Evolutionary conservation across 1,139 yeast species (phyloP), one percentile per base, ranked within the genome.

Genomic region (Lodderomyces parapsilosis): DNA sequence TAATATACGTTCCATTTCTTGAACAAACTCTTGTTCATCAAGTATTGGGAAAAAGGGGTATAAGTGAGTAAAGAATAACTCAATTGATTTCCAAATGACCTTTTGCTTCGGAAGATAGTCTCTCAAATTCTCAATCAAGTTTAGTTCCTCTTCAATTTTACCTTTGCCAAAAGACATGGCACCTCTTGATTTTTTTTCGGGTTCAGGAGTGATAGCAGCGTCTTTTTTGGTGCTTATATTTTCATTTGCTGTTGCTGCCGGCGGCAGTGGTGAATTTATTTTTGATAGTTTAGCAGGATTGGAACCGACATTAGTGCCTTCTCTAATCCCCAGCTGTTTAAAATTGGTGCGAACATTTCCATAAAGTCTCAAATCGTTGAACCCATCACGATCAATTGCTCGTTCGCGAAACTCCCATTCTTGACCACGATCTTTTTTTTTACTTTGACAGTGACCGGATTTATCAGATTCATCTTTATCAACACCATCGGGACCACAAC

Each of bases 31-130:
- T 1, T 36, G 49, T 42, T 70, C 71, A 42, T 70, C 74, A 20
- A 70, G 37, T 36, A 60, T 62, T 10, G 76, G 74, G 58, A 65
- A 55, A 44, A 60, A 68, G 6, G 73, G 68, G 46, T 68, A 70
- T 6, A 69, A 43, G 33, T 54, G 50, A 4, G 43, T 38, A 49
- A 71, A 71, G 47, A 58, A 71, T 11, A 62, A 54, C 30, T 56
- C 46, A 14, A 70, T 47, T 30, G 68, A 58, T 25, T 51, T 56
- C 73, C 71, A 66, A 10, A 66, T 50, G 3, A 63, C 66, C 44
- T 53, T 58, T 41, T 57, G 58, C 11, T 58, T 58, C 1, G 76
- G 76, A 14, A 71, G 49, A 18, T 62, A 57, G 24, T 60, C 49
- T 35, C 58, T 58, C 24, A 69, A 59, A 42, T 62, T 61, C 42